These are phyloP conservation scores for Stygiomarasmius scandens DNA, from an alignment of 1,284 basidiomycete species.

Conservation along the genomic window DNA sequence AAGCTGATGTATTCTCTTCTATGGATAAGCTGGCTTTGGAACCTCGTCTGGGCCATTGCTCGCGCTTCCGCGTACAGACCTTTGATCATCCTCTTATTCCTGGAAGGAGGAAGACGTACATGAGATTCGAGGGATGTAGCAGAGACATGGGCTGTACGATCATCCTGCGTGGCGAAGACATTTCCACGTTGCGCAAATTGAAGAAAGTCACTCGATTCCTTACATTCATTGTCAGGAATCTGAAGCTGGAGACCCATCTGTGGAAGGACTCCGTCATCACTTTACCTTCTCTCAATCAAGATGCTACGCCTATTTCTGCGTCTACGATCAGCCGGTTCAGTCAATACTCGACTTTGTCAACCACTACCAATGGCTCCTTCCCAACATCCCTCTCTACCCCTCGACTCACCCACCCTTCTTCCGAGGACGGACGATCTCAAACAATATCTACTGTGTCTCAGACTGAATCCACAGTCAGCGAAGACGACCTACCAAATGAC, in stretches of 20 bases:
- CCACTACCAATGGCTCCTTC: constrained; percentile 25
- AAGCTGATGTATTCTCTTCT: constrained; percentile 93
- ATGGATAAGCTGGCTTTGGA: constrained; percentile 94
- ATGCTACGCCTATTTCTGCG: constrained; percentile 58
- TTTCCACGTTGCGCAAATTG: constrained; percentile 78
- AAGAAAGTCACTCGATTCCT: constrained; percentile 94
- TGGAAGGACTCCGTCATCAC: constrained; percentile 94
- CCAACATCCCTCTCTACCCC: constrained; percentile 37
- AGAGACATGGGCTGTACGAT: constrained; percentile 94
- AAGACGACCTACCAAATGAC: constrained; percentile 65
- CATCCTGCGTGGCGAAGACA: constrained; percentile 87
- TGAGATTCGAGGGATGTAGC: constrained; percentile 96
- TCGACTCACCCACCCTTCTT: constrained; percentile 29
- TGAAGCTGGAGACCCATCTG: constrained; percentile 93
- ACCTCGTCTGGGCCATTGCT: constrained; percentile 88
- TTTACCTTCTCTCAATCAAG: constrained; percentile 64
- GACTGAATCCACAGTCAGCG: constrained; percentile 24
- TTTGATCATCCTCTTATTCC: constrained; percentile 93
- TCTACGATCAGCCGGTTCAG: constrained; percentile 30
- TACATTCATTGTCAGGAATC: constrained; percentile 87
- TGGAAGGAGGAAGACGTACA: constrained; percentile 90
- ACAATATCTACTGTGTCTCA: constrained; percentile 21
- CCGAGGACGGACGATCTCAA: constrained; percentile 13
- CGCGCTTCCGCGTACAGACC: constrained; percentile 88
- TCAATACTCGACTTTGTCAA: constrained; percentile 22